phyloP scores from a whole-genome alignment of 371 early-diverging fungal genomes.

The Mortierella sp. region DNA sequence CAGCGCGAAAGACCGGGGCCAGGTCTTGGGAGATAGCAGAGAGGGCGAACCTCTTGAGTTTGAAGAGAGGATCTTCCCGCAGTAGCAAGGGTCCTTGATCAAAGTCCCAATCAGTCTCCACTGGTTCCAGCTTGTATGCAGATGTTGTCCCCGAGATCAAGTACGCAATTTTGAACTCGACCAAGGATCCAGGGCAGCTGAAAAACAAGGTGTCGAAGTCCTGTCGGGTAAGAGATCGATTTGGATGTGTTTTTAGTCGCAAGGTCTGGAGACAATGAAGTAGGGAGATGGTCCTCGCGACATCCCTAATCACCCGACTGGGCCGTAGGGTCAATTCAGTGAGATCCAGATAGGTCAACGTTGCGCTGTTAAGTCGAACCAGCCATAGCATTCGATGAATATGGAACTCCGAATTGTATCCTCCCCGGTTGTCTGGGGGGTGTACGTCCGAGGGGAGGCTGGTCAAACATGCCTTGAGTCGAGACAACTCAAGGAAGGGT shows the following conservation, averaged over 20 bases:
- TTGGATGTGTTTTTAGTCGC: not conserved
- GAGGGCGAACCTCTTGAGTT: not conserved
- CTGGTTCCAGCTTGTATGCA: not conserved
- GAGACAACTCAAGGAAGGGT: too few relatives aligned
- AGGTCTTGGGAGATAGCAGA: too few relatives aligned
- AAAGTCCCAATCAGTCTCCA: not conserved
- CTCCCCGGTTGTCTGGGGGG: too few relatives aligned
- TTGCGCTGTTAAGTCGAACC: not conserved
- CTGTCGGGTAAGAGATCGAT: not conserved
- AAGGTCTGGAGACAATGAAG: not conserved
- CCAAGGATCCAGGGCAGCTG: not conserved
- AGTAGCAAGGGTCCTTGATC: not conserved
- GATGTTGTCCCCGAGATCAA: too few relatives aligned
- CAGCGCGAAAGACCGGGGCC: too few relatives aligned
- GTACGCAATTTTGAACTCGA: not conserved
- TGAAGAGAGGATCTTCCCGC: not conserved
- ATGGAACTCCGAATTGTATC: not conserved
- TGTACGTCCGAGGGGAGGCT: too few relatives aligned
- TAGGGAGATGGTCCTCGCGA: not conserved
- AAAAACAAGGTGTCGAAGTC: not conserved
- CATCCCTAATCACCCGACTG: not conserved
- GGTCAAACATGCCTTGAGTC: too few relatives aligned
- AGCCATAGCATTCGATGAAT: not conserved
- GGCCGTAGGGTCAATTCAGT: not conserved
- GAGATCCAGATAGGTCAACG: not conserved